A percentile compares a stretch with the other conserved stretches of the same genome.
Conservation (phyloP, 2,329 filamentous ascomycete genomes). For the Biscogniauxia marginata region DNA sequence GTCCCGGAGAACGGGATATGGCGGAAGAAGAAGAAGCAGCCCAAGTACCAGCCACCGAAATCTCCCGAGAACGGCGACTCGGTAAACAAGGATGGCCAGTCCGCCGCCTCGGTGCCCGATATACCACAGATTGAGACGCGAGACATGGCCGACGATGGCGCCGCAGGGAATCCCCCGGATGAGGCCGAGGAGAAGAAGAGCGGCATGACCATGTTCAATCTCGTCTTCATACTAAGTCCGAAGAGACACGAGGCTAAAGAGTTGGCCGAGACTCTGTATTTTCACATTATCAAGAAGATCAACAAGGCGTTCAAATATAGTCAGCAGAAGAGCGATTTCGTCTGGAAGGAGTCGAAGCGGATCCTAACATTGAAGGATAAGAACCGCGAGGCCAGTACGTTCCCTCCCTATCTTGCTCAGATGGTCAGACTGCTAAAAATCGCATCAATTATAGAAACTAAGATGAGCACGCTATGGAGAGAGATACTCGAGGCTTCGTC, state of each 20-base stretch:
- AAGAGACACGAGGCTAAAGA: conserved; percentile 73
- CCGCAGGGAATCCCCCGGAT: conserved; percentile 32
- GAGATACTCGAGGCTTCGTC: conserved; percentile 72
- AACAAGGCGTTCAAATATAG: conserved; percentile 91
- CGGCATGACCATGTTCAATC: conserved; percentile 95
- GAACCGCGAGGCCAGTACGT: conserved; percentile 60
- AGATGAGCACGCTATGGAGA: conserved; percentile 66
- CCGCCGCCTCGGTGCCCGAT: conserved; percentile 16
- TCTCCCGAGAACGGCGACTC: conserved; percentile 27
- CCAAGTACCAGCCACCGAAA: conserved; percentile 31
- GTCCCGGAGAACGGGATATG: conserved; percentile 76
- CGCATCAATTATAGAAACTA: conserved; percentile 43
- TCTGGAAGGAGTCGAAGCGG: conserved; percentile 85
- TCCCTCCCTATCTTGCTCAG: not conserved
- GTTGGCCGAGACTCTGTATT: conserved; percentile 74
- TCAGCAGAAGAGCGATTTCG: conserved; percentile 84
- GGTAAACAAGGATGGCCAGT: conserved; percentile 19
- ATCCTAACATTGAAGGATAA: conserved; percentile 81
- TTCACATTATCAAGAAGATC: conserved; percentile 87
- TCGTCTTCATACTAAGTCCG: conserved; percentile 87
- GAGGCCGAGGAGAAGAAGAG: conserved; percentile 60
- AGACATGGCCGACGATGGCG: conserved; percentile 32
- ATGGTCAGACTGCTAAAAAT: conserved; percentile 6
- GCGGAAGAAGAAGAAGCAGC: conserved; percentile 58
- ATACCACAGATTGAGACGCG: conserved; percentile 24